Percentiles rank a stretch among this genome's conserved stretches.
These are phyloP conservation scores for Blastocystis sp. DNA, from an alignment of 352 stramenopile species.

Conservation along the genomic window DNA sequence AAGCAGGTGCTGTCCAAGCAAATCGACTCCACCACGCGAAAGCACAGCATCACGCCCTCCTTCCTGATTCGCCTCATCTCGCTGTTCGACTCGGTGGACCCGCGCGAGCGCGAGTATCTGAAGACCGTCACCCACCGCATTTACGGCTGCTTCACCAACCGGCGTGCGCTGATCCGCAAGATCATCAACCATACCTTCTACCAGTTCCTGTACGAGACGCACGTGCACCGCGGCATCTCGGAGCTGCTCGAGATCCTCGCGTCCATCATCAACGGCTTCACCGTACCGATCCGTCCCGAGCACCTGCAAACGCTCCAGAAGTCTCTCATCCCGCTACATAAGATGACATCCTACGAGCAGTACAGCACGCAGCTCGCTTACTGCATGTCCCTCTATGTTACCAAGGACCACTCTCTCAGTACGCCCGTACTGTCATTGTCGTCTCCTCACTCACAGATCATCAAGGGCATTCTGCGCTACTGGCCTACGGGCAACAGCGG, in stretches of 20 bases:
- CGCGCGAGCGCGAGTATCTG: constrained; percentile 94
- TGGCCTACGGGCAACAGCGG: constrained; percentile 70
- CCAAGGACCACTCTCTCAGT: constrained; percentile 93
- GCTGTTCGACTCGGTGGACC: constrained; percentile 92
- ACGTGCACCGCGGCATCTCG: constrained; percentile 86
- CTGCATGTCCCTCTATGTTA: constrained; percentile 98
- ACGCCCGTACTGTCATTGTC: constrained; percentile 79
- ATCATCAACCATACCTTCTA: constrained; percentile 96
- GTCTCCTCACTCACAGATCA: constrained; percentile 37
- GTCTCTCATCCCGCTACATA: constrained; percentile 93
- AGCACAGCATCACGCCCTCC: constrained; percentile 89
- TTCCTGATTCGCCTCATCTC: constrained; percentile 91
- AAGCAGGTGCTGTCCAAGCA: constrained; percentile 84
- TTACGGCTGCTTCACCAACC: constrained; percentile 98
- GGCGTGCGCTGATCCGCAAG: constrained; percentile 93
- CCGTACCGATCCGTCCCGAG: constrained; percentile 94
- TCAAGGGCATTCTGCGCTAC: constrained; percentile 72
- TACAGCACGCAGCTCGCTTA: constrained; percentile 98
- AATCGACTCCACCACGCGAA: constrained; percentile 91
- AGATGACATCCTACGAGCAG: constrained; percentile 89
- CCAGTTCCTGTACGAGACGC: constrained; percentile 94
- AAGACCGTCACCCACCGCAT: constrained; percentile 98
- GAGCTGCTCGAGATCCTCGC: constrained; percentile 96
- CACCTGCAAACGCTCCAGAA: constrained; percentile 89
- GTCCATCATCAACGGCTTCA: constrained; percentile 98